These are phyloP conservation scores for Rhizopogon hawkerae DNA, from an alignment of 1,284 basidiomycete species.

Conservation along the genomic window DNA sequence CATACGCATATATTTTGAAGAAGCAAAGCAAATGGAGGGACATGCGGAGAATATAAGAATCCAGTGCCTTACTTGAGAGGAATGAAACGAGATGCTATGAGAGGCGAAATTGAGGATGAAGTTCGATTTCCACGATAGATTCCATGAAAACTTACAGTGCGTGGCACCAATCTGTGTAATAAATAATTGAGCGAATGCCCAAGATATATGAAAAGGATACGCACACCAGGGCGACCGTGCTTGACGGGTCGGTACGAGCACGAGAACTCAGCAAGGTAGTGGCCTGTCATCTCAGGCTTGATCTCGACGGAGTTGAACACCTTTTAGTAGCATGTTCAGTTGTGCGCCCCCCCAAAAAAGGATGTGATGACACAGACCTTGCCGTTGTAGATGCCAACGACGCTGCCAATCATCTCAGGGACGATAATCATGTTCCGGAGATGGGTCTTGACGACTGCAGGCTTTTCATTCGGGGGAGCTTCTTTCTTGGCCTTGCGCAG, in stretches of 20 bases:
- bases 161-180: slow-evolving; percentile 79
- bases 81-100: slow-evolving; percentile 42
- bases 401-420: slow-evolving; percentile 98
- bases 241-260: slow-evolving; percentile 98
- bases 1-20: slow-evolving; percentile 24
- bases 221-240: slow-evolving; percentile 95
- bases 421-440: slow-evolving; percentile 99
- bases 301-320: slow-evolving; percentile 97
- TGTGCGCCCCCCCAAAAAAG: not conserved
- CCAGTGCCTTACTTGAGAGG: slow-evolving; percentile 43
- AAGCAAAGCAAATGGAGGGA: slow-evolving; percentile 14
- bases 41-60: slow-evolving; percentile 4
- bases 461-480: slow-evolving; percentile 97
- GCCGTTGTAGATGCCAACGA: slow-evolving; percentile 96
- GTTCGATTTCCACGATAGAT: not conserved
- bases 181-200: slow-evolving; percentile 6
- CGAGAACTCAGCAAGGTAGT: slow-evolving; percentile 95
- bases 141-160: slow-evolving; percentile 43
- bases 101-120: slow-evolving; percentile 2
- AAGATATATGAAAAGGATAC: slow-evolving; percentile 17
- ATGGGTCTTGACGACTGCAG: slow-evolving; percentile 97
- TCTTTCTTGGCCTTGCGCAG: slow-evolving; percentile 99
- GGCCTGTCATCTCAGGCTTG: slow-evolving; percentile 99
- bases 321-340: slow-evolving; percentile 29
- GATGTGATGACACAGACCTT: slow-evolving; percentile 50